Evolutionary conservation across 345 rosid genomes (phyloP).

Genomic region (Salix koriyanagi): DNA sequence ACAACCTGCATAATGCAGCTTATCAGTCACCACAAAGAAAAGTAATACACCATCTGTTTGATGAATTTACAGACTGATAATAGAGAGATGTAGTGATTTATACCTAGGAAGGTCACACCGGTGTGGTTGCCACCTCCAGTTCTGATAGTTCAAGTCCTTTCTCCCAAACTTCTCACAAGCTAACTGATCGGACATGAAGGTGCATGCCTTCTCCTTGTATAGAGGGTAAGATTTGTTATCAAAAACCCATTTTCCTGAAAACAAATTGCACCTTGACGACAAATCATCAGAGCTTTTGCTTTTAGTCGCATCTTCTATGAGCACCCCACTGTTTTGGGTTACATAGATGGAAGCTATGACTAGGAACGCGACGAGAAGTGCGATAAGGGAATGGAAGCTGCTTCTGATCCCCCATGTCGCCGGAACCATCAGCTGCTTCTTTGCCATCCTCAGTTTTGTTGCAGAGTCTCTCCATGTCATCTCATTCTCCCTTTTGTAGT

Average conservation of each 20-base stretch:
- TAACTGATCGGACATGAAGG: conserved; percentile 29
- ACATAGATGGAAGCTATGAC: conserved; percentile 48
- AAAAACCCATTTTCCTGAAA: conserved; percentile 30
- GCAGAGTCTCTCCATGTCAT: not conserved
- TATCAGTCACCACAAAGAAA: not conserved
- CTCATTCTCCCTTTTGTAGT: conserved; percentile 18
- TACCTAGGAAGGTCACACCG: conserved; percentile 30
- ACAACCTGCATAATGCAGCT: not conserved
- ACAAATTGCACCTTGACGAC: conserved; percentile 19
- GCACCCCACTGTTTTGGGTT: conserved; percentile 26
- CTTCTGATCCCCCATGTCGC: conserved; percentile 43
- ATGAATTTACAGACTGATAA: not conserved
- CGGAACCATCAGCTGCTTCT: conserved; percentile 19
- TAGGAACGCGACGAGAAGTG: conserved; percentile 48
- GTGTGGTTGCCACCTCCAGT: conserved; percentile 35
- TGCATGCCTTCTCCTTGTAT: conserved; percentile 24
- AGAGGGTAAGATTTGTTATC: conserved; percentile 25
- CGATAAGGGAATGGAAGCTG: conserved; percentile 59
- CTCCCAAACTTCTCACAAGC: conserved; percentile 33
- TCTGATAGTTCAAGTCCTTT: conserved; percentile 23
- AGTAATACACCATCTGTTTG: not conserved
- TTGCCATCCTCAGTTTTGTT: conserved; percentile 10
- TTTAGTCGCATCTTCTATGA: not conserved
- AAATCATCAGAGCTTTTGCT: conserved; percentile 3
- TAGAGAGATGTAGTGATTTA: not conserved